These are phyloP conservation scores for Trichoderma guizhouense DNA, from an alignment of 2,329 filamentous ascomycete genomes.

Conservation along the genomic window DNA sequence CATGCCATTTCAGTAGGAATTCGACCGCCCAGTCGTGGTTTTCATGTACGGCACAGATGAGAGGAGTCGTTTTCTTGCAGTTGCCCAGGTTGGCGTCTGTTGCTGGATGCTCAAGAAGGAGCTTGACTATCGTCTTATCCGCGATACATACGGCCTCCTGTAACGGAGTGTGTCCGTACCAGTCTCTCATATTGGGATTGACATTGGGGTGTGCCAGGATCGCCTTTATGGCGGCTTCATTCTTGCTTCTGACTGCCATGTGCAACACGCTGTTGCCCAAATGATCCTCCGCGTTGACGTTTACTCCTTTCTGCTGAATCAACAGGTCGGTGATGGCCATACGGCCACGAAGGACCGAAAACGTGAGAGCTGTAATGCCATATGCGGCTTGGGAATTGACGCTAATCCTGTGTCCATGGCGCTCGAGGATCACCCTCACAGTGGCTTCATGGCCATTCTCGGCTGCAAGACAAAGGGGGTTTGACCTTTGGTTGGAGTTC, in stretches of 20 bases:
- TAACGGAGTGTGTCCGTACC: not conserved
- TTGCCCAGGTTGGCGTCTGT: not conserved
- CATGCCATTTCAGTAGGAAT: not conserved
- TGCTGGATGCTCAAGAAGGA: not conserved
- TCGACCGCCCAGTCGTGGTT: not conserved
- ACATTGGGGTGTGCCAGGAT: not conserved
- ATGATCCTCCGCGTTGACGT: not conserved
- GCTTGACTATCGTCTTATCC: not conserved
- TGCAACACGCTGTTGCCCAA: not conserved
- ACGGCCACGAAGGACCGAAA: not conserved
- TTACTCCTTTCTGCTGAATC: not conserved
- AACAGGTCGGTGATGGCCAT: not conserved
- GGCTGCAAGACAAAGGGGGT: not conserved
- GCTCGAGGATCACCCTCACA: not conserved
- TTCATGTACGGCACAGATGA: not conserved
- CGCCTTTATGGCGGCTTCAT: not conserved
- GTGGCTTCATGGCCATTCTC: not conserved
- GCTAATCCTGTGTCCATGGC: not conserved
- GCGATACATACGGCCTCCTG: not conserved
- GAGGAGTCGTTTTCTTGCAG: not conserved
- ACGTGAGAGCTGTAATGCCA: not conserved
- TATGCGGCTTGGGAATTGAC: not conserved
- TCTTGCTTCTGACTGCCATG: not conserved
- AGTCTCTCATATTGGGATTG: not conserved
- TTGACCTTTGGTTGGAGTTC: not conserved